These are phyloP conservation scores for Liquidambar formosana DNA, from an alignment of 164 flowering plant genomes.

Conservation along the genomic window DNA sequence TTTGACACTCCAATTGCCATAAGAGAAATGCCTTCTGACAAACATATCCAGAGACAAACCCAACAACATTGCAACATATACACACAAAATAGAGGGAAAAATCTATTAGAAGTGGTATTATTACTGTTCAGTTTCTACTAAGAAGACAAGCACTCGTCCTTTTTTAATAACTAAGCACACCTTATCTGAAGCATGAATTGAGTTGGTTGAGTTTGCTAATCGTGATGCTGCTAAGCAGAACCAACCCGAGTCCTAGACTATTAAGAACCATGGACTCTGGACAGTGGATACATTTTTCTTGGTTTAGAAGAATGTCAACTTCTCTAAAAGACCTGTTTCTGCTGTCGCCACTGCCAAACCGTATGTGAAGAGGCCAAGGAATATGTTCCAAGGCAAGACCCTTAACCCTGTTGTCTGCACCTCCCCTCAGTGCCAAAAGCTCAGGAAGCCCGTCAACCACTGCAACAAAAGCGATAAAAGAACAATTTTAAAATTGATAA, in stretches of 20 bases:
- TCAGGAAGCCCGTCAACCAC: slow-evolving; percentile 90
- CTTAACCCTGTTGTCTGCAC: slow-evolving; percentile 43
- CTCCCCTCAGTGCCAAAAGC: slow-evolving; percentile 87
- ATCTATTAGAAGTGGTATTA: too few species aligned
- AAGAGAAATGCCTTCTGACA: too few species aligned
- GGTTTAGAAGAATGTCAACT: slow-evolving; percentile 74
- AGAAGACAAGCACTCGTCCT: slow-evolving; percentile 23
- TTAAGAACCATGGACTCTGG: slow-evolving; percentile 74
- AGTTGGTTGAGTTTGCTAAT: slow-evolving; percentile 33
- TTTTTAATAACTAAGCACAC: too few species aligned
- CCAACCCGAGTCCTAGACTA: slow-evolving; percentile 70
- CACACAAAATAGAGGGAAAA: too few species aligned
- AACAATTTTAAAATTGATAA: too few species aligned
- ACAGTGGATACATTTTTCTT: slow-evolving; percentile 38
- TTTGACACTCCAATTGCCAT: too few species aligned
- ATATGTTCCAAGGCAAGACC: slow-evolving; percentile 83
- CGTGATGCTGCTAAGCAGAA: slow-evolving; percentile 68
- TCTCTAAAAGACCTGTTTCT: slow-evolving; percentile 89
- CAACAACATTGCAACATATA: too few species aligned
- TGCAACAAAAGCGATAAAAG: slow-evolving; percentile 30
- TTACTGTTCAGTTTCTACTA: neutral
- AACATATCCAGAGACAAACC: too few species aligned
- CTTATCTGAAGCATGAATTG: slow-evolving; percentile 30
- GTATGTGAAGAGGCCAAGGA: slow-evolving; percentile 85
- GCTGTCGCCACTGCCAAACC: slow-evolving; percentile 87